Evolutionary conservation across 805 yeast genomes (phyloP), one percentile per base, ranked within the genome.

Genomic region (Ascoidea asiatica): DNA sequence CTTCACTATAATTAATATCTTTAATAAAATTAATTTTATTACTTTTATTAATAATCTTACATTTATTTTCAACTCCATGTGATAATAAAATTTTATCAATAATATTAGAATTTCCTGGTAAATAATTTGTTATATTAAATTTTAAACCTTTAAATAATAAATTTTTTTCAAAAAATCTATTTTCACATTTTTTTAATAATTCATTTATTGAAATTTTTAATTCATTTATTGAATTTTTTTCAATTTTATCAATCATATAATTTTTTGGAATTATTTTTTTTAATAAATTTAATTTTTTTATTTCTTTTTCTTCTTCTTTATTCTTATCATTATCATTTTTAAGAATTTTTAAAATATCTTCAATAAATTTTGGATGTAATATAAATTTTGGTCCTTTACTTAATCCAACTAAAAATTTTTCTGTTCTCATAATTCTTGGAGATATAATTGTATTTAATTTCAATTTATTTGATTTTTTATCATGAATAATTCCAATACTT

Each of bases 401-500:
- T 43, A 88, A 62, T 19, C 88, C 77, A 39, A 73, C 72, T 44
- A 90, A 67, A 54, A 90, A 89, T 61, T 90, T 92, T 46, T 83
- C 95, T 0, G 97, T 90, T 51, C 97, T 67, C 53, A 83, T 57
- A n/a, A 82, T 69, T 48, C 77, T 77, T 1, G 97, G 95, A 0
- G 97, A 89, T 8, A 89, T 74, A 8, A 83, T 61, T 0, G 75
- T 60, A 53, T 76, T 73, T 39, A 69, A 59, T 41, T 66, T 67
- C 5, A 72, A 48, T 17, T 65, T 66, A 3, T 70, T 74, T 13
- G 67, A 61, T 8, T 56, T 52, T 1, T 65, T 56, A 5, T 62
- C 63, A 13, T 59, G 56, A 5, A 61, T 58, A 23, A 89, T 72
- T 0, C 95, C 95, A 8, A 77, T 53, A n/a, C 60, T 60, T 17